phyloP scores from a whole-genome alignment of 2,329 filamentous ascomycete genomes.

The Penicillium hordei region DNA sequence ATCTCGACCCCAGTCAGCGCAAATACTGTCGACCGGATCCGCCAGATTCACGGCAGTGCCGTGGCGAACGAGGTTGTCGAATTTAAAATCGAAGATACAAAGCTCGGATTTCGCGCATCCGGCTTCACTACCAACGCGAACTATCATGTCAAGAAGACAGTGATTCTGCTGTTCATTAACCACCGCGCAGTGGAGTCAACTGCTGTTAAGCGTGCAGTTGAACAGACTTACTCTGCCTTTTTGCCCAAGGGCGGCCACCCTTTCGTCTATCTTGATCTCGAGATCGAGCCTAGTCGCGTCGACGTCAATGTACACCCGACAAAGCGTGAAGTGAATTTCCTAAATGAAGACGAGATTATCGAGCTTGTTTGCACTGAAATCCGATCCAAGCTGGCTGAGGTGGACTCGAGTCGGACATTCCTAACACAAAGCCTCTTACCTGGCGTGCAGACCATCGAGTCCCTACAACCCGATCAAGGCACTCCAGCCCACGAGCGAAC shows the following conservation, averaged over 20 bases:
- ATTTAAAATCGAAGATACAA: constrained; percentile 68
- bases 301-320: constrained; percentile 98
- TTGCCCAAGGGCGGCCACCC: constrained; percentile 92
- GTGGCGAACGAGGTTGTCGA: constrained; percentile 87
- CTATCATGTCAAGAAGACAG: constrained; percentile 87
- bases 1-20: constrained; percentile 76
- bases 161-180: constrained; percentile 90
- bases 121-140: constrained; percentile 91
- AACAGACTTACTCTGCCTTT: constrained; percentile 84
- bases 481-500: constrained; percentile 27
- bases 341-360: constrained; percentile 96
- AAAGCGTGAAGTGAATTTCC: constrained; percentile 93
- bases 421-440: constrained; percentile 88
- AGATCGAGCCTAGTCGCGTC: constrained; percentile 87
- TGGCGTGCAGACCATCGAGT: constrained; percentile 54
- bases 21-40: constrained; percentile 75
- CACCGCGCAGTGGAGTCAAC: constrained; percentile 90
- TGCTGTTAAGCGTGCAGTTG: constrained; percentile 81
- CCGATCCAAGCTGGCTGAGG: constrained; percentile 72
- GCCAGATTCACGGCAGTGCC: constrained; percentile 79
- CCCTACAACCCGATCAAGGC: constrained; percentile 27
- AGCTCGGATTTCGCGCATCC: constrained; percentile 79
- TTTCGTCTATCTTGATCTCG: constrained; percentile 86
- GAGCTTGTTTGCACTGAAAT: constrained; percentile 81
- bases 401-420: constrained; percentile 92